Base-by-base conservation (phyloP, 2,329 filamentous ascomycete genomes). In the Botrytis aclada region DNA sequence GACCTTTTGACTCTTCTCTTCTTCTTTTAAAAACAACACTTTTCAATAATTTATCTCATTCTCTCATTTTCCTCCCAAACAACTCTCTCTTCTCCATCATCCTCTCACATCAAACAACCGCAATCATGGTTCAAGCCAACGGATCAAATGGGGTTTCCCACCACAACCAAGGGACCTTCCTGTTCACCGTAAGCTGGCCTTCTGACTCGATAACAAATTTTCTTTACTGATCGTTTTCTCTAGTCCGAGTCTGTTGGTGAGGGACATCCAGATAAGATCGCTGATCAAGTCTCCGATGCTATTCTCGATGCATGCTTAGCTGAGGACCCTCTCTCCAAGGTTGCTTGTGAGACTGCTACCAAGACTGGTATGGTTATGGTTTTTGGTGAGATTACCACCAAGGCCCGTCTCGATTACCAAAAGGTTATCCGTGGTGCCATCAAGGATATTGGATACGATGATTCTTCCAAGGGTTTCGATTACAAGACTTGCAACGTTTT, bases 281-380 rank as follows among this genome's bases (percentile, higher is more conserved):
- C 93, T 84, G 96, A 99, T 84, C 96, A 99, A 88, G 93, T 98
- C 69, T 98, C 95, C 76, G 96, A 99, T 87, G 95, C 96, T 81
- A 90, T 99, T 82, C 95, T 99, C 87, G 96, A 99, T 88, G 96
- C 96, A 86, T 98, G 96, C 87, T 88, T 99, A 82, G 88, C 88
- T 76, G 92, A 96, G 85, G 96, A 99, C 84, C 95, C 95, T 78
- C 90, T 98, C 82, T 98, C 96, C 88, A 99, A 98, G 89, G 92
- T 98, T 80, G 96, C 96, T 84, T 99, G 96, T 86, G 96, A 99
- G 89, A 98, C 95, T 79, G 96, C 96, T 81, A 97, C 96, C 87
- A 99, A 99, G 93, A 99, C 96, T 80, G 96, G 96, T 85, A 93
- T 99, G 96, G 89, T 99, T 85, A 98, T 99, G 96, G 92, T 97